phyloP scores from a whole-genome alignment of 371 early-diverging fungal genomes.

The Dinochytrium kinnereticum region DNA sequence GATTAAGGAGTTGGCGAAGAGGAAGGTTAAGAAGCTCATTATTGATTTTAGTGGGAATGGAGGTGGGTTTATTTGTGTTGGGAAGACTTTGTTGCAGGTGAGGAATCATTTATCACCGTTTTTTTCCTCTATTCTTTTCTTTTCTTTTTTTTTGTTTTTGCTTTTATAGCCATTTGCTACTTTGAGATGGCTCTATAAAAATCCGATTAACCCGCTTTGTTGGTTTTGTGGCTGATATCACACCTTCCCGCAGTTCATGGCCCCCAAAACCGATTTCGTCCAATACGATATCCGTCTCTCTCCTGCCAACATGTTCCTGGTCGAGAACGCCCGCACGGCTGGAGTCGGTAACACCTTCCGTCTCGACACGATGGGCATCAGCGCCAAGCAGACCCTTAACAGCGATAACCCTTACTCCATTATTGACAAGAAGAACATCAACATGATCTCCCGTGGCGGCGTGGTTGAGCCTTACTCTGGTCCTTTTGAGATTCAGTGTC shows the following conservation, averaged over 20 bases:
- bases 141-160: not conserved
- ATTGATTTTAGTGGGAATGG: conserved; percentile 1
- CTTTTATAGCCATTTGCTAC: too few species aligned
- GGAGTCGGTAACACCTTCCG: not conserved
- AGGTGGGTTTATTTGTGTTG: not conserved
- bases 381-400: not conserved
- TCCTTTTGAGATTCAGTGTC: not conserved
- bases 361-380: not conserved
- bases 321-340: not conserved
- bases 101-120: not conserved
- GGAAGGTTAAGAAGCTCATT: not conserved
- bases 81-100: not conserved
- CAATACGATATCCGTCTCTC: conserved; percentile 1
- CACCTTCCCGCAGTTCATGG: too few species aligned
- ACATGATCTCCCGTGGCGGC: not conserved
- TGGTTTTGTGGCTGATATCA: too few species aligned
- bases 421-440: not conserved
- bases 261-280: not conserved
- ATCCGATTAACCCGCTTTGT: too few species aligned
- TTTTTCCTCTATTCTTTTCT: not conserved
- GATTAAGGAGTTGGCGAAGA: not conserved
- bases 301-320: not conserved
- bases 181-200: too few species aligned
- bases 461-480: not conserved
- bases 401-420: not conserved